Percentiles rank a stretch among this genome's conserved stretches.
Evolutionary conservation across 225 moss, liverwort and hornwort species (phyloP).

Genomic region (Bryoerythrophyllum caledonicum): DNA sequence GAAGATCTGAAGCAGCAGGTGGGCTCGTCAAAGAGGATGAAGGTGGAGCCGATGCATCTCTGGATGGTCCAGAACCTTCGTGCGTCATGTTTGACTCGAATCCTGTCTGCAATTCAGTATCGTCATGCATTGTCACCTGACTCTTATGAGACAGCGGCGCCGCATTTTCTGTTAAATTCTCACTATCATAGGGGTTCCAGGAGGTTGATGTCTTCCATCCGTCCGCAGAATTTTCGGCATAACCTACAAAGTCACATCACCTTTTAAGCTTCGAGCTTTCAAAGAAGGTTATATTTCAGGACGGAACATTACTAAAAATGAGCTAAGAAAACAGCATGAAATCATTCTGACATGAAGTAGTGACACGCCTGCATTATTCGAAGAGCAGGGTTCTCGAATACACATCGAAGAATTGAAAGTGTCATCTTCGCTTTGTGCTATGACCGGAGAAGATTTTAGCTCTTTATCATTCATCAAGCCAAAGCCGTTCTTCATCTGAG

Average conservation of each 20-base stretch:
- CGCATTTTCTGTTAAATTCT: conserved; percentile 6
- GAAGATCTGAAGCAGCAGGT: conserved; percentile 34
- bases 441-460: conserved; percentile 13
- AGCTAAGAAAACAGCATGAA: neutral
- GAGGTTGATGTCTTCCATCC: conserved; percentile 14
- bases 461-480: conserved; percentile 7
- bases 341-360: neutral
- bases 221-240: conserved; percentile 13
- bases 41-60: conserved; percentile 19
- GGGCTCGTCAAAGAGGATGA: conserved; percentile 30
- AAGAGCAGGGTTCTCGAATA: conserved; percentile 20
- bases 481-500: conserved; percentile 6
- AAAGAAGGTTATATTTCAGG: neutral
- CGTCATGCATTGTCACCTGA: conserved; percentile 7
- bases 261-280: conserved; percentile 9
- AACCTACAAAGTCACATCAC: conserved; percentile 4
- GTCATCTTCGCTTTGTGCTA: conserved; percentile 20
- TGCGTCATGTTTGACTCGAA: conserved; percentile 13
- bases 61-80: conserved; percentile 23
- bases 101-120: conserved; percentile 20
- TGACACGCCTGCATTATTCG: conserved; percentile 28
- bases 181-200: conserved; percentile 13
- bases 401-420: conserved; percentile 21
- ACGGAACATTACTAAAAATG: neutral
- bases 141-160: conserved; percentile 15